phyloP scores from a whole-genome alignment of 2,329 filamentous ascomycete species.

The Xylariomycetidae sp. region DNA sequence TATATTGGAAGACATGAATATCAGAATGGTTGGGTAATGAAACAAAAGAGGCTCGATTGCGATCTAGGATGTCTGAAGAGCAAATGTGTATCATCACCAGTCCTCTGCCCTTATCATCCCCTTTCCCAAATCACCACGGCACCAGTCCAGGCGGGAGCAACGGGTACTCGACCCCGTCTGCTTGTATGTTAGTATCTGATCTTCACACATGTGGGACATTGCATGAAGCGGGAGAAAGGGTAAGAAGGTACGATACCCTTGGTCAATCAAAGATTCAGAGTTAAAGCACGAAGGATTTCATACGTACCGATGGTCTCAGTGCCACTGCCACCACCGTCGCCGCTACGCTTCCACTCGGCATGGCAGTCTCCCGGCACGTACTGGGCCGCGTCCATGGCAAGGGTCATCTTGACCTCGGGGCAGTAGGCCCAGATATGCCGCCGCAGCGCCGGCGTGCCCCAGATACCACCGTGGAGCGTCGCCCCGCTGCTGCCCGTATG shows the following conservation, averaged over 20 bases:
- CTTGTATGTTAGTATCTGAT: too few species aligned
- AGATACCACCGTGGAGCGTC: conserved; percentile 39
- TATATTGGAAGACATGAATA: conserved; percentile 3
- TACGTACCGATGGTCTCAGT: conserved; percentile 5
- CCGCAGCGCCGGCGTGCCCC: conserved; percentile 40
- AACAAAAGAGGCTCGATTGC: conserved; percentile 9
- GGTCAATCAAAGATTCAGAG: conserved; percentile 13
- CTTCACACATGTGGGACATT: too few species aligned
- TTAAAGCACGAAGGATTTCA: too few species aligned
- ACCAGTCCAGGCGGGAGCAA: conserved; percentile 29
- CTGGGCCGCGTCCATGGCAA: conserved; percentile 47
- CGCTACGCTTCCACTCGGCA: conserved; percentile 38
- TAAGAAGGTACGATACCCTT: conserved; percentile 33
- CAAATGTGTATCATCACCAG: not conserved
- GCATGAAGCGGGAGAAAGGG: too few species aligned
- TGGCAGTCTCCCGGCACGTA: conserved; percentile 44
- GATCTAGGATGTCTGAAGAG: conserved; percentile 12
- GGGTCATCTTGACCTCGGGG: conserved; percentile 52
- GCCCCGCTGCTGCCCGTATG: conserved; percentile 46
- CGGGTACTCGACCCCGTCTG: conserved; percentile 35
- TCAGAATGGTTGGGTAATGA: not conserved
- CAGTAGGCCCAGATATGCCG: conserved; percentile 51
- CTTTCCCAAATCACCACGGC: conserved; percentile 23
- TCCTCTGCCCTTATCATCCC: not conserved
- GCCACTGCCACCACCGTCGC: conserved; percentile 9